These are phyloP conservation scores for Eucalyptus leucophloia DNA, from an alignment of 345 rosid genomes.

Conservation along the genomic window DNA sequence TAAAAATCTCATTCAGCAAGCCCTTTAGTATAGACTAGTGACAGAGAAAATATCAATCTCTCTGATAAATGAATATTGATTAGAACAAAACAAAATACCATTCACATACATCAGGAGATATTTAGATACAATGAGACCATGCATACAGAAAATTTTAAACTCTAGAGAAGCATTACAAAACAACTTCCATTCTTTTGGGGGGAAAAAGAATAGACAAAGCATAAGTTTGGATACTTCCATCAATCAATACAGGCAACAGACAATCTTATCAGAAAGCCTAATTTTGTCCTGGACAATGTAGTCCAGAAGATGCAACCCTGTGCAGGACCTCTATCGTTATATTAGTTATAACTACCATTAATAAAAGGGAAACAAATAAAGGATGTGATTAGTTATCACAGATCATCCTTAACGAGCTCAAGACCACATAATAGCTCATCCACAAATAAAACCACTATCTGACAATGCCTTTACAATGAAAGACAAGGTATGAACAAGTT, in stretches of 20 bases:
- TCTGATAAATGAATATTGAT: not conserved
- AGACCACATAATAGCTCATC: not conserved
- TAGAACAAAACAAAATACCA: not conserved
- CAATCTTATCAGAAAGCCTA: not conserved
- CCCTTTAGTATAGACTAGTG: not conserved
- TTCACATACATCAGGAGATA: not conserved
- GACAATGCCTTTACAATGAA: not conserved
- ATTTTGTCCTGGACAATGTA: not conserved
- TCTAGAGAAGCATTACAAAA: not conserved
- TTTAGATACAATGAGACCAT: not conserved
- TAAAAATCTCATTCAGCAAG: not conserved
- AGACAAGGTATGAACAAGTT: not conserved
- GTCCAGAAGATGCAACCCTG: not conserved
- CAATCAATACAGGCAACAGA: not conserved
- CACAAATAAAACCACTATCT: not conserved
- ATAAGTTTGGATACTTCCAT: not conserved
- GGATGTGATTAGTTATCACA: not conserved
- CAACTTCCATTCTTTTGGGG: not conserved
- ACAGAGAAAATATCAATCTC: not conserved
- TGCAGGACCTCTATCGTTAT: not conserved
- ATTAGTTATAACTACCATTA: not conserved
- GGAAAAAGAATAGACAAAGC: not conserved
- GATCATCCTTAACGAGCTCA: not conserved
- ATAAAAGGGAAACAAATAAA: not conserved
- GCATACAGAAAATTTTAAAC: not conserved